A percentile compares a stretch with the other conserved stretches of the same genome.
phyloP scores from a whole-genome alignment of 805 yeast genomes.

The Debaryomyces castellii region DNA sequence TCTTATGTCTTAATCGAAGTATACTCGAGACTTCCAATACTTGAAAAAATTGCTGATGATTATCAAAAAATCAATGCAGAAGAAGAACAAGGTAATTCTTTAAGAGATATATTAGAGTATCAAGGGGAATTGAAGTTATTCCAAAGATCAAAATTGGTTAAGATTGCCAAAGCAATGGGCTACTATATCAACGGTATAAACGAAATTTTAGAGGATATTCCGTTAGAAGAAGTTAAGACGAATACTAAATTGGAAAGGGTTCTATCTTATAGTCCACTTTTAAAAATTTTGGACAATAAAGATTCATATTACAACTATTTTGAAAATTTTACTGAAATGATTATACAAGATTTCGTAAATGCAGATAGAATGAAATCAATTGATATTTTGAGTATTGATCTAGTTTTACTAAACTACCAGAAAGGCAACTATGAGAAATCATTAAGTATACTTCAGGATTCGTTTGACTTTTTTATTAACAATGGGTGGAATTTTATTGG shows the following conservation, averaged over 20 bases:
- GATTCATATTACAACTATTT: constrained; percentile 31
- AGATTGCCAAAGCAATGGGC: constrained; percentile 21
- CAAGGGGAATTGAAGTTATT: constrained; percentile 50
- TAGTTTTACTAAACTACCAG: constrained; percentile 69
- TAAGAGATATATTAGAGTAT: constrained; percentile 32
- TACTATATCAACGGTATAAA: constrained; percentile 17
- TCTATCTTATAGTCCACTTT: constrained; percentile 15
- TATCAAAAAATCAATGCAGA: constrained; percentile 13
- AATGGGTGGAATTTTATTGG: constrained; percentile 80
- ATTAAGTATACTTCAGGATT: constrained; percentile 59
- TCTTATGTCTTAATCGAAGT: constrained; percentile 38
- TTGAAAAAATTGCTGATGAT: constrained; percentile 24
- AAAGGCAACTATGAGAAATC: constrained; percentile 59
- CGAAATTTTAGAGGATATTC: constrained; percentile 20
- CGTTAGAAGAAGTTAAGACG: constrained; percentile 11
- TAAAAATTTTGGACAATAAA: constrained; percentile 12
- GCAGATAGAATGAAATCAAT: constrained; percentile 63
- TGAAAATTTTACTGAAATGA: constrained; percentile 53
- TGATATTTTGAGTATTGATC: constrained; percentile 73
- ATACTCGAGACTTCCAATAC: constrained; percentile 27
- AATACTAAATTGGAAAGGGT: background rate
- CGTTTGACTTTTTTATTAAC: constrained; percentile 64
- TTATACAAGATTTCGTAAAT: constrained; percentile 50
- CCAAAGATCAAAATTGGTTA: constrained; percentile 44
- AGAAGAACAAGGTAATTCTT: constrained; percentile 6